phyloP scores from a whole-genome alignment of 495 filamentous ascomycete species.

The Podospora tetraspora region DNA sequence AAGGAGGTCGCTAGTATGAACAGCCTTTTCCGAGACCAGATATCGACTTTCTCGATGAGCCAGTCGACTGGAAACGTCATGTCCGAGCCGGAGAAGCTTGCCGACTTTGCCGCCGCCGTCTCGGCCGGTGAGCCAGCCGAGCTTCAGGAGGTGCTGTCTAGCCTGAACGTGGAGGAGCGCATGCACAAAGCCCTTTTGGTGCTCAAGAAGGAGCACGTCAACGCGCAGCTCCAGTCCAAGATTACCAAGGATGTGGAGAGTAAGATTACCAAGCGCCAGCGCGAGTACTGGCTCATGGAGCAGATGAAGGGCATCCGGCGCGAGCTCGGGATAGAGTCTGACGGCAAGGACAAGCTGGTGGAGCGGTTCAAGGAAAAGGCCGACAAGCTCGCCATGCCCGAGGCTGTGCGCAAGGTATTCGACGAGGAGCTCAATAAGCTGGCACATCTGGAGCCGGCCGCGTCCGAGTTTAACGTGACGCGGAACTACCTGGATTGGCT shows the following conservation, averaged over 20 bases:
- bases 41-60: conserved; percentile 92
- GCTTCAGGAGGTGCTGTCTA: conserved; percentile 88
- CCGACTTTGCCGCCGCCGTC: conserved; percentile 95
- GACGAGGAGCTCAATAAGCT: conserved; percentile 98
- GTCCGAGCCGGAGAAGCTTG: conserved; percentile 88
- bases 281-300: conserved; percentile 98
- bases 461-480: conserved; percentile 99
- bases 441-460: conserved; percentile 86
- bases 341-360: conserved; percentile 95
- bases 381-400: conserved; percentile 90
- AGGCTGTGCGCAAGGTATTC: conserved; percentile 92
- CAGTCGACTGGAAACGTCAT: conserved; percentile 91
- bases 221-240: conserved; percentile 92
- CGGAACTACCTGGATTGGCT: conserved; percentile 98
- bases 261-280: conserved; percentile 95
- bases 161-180: conserved; percentile 81
- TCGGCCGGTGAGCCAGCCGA: conserved; percentile 84
- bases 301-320: conserved; percentile 99
- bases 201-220: conserved; percentile 96
- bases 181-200: conserved; percentile 85
- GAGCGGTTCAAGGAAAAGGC: conserved; percentile 97
- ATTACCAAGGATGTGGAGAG: conserved; percentile 97
- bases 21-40: conserved; percentile 93
- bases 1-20: conserved; percentile 93
- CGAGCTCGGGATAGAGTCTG: conserved; percentile 92